These are phyloP conservation scores for Sporopachydermia cereana DNA, from an alignment of 1,139 yeast species.

Conservation along the genomic window DNA sequence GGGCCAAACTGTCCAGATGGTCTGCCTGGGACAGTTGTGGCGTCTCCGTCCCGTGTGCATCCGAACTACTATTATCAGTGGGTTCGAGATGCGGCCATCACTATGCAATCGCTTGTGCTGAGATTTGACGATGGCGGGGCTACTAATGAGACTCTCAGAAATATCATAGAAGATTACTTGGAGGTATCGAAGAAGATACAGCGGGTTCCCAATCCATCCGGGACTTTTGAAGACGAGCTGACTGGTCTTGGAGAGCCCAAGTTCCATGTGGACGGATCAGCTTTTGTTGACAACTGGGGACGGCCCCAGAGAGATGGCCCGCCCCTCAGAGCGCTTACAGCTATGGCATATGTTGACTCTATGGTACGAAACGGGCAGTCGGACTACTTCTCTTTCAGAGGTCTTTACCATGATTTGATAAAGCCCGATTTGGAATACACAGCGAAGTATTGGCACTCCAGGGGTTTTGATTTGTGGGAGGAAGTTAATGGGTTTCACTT, in stretches of 20 bases:
- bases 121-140: constrained; percentile 31
- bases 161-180: constrained; percentile 46
- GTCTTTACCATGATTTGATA: constrained; percentile 40
- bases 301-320: constrained; percentile 97
- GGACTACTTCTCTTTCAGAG: constrained; percentile 15
- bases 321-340: constrained; percentile 61
- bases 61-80: constrained; percentile 88
- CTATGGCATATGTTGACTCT: constrained; percentile 41
- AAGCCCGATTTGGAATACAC: constrained; percentile 66
- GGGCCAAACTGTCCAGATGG: constrained; percentile 29
- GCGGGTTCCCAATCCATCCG: constrained; percentile 56
- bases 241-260: constrained; percentile 85
- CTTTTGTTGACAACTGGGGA: constrained; percentile 70
- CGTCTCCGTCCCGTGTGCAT: constrained; percentile 56
- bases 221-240: constrained; percentile 37
- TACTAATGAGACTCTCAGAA: constrained; percentile 22
- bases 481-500: constrained; percentile 67
- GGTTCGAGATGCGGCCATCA: constrained; percentile 84
- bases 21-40: constrained; percentile 61
- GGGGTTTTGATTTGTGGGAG: constrained; percentile 90
- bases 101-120: constrained; percentile 54
- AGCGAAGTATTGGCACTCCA: constrained; percentile 45
- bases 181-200: constrained; percentile 49
- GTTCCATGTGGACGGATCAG: constrained; percentile 50
- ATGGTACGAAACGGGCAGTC: constrained; percentile 25